Conservation (phyloP, 371 early-diverging fungal genomes). For the Actinomortierella ambigua region DNA sequence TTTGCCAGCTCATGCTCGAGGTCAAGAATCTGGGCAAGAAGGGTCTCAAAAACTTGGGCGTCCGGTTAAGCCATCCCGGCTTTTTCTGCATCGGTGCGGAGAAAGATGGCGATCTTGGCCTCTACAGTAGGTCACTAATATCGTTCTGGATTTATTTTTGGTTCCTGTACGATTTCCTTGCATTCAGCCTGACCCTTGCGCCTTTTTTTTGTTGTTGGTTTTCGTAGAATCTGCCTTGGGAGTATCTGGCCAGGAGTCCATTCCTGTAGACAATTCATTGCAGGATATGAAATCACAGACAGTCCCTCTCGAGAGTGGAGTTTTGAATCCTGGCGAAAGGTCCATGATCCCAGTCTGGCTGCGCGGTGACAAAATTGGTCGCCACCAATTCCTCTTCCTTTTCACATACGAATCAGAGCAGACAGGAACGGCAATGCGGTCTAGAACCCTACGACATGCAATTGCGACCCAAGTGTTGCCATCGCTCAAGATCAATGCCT, state of each 20-base stretch:
- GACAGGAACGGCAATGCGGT: constrained; percentile 64
- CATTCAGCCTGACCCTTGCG: neutral
- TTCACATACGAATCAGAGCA: constrained; percentile 77
- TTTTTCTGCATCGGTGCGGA: constrained; percentile 78
- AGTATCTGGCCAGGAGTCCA: constrained; percentile 7
- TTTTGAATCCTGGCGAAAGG: constrained; percentile 74
- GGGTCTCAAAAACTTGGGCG: constrained; percentile 68
- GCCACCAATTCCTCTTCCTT: constrained; percentile 75
- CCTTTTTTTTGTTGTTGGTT: neutral
- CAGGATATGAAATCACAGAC: constrained; percentile 12
- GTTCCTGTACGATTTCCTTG: neutral
- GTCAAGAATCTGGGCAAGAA: constrained; percentile 85
- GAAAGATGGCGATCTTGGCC: constrained; percentile 29
- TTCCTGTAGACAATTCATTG: constrained; percentile 40
- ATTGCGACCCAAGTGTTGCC: constrained; percentile 73
- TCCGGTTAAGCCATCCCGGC: constrained; percentile 86
- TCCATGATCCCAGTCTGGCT: constrained; percentile 86
- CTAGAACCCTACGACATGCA: constrained; percentile 70
- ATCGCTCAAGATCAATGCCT: constrained; percentile 90
- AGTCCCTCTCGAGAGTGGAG: constrained; percentile 28
- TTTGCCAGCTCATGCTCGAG: constrained; percentile 71
- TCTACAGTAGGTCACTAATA: constrained; percentile 39
- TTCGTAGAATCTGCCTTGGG: constrained; percentile 19
- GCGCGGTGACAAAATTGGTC: constrained; percentile 90
- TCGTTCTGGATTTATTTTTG: neutral